Evolutionary conservation across 345 rosid species (phyloP), one percentile per base, ranked within the genome.

Genomic region (Boechera divaricarpa): DNA sequence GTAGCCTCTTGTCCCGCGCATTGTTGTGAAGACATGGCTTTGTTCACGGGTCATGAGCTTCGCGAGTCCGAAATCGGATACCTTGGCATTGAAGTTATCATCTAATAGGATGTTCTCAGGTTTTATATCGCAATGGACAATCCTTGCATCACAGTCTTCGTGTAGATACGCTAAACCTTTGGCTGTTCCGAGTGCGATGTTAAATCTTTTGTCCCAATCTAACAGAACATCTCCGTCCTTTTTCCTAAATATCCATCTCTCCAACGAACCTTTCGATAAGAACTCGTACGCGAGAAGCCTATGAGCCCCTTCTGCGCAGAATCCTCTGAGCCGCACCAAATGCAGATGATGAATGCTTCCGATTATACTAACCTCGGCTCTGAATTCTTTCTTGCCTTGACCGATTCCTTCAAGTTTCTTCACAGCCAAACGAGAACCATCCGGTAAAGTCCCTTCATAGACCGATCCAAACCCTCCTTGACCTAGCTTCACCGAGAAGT

Each of bases 381-480:
- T 85, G 33, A 95, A 95, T 74, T 93, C 99, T 67, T 95, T 95
- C 85, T 87, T 93, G 1, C 98, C 99, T 71, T 95, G 99, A 52
- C 99, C 96, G 8, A 95, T 85, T 49, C 93, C 89, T 84, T 95
- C 99, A 77, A 95, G 74, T 81, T 95, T 89, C 93, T 95, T 95
- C 73, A 95, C 99, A 3, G 99, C 98, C 36, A 95, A 5, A 45
- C 79, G 87, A 36, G 92, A 87, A 16, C 94, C 97, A 80, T 88
- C 98, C 0, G 88, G 87, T 6, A 95, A 91, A 78, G 61, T 59
- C 4, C 98, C 99, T 68, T 76, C 81, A 70, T 93, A 95, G 49
- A 95, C 99, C 0, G 97, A 87, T 31, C 99, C 99, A 72, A 95
- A 95, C 52, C 99, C 98, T 28, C 98, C 99, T 32, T 88, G 96